Percentiles rank a stretch among this genome's conserved stretches.
phyloP scores from a whole-genome alignment of 2,329 filamentous ascomycete genomes.

The Scedosporium apiospermum region DNA sequence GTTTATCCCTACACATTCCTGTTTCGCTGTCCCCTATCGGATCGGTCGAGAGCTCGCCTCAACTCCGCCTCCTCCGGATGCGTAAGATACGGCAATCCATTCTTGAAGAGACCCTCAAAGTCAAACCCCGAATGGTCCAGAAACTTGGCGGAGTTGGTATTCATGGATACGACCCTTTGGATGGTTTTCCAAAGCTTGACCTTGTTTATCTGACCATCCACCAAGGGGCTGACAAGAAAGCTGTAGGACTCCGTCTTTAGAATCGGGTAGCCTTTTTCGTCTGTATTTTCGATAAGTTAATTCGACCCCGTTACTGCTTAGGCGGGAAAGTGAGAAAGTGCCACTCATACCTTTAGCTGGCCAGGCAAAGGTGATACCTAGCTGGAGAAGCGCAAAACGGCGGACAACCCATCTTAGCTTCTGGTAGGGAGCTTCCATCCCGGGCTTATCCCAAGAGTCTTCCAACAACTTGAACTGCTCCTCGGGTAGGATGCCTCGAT shows the following conservation, averaged over 20 bases:
- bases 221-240: slow-evolving; percentile 20
- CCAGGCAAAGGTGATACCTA: slow-evolving; percentile 25
- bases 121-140: slow-evolving; percentile 17
- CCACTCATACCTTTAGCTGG: not conserved
- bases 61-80: slow-evolving; percentile 1
- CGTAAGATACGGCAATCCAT: slow-evolving; percentile 23
- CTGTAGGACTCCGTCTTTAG: slow-evolving; percentile 20
- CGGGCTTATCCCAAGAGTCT: not conserved
- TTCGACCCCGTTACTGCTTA: not conserved
- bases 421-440: slow-evolving; percentile 15
- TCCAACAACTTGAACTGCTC: slow-evolving; percentile 10
- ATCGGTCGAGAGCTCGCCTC: not conserved
- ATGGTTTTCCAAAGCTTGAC: slow-evolving; percentile 13
- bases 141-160: slow-evolving; percentile 19
- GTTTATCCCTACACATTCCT: not conserved
- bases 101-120: slow-evolving; percentile 14
- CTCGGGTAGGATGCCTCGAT: slow-evolving; percentile 4
- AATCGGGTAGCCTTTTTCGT: not conserved
- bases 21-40: not conserved
- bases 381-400: slow-evolving; percentile 22
- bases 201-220: slow-evolving; percentile 4
- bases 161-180: slow-evolving; percentile 18
- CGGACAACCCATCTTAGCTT: slow-evolving; percentile 18
- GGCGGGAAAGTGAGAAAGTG: not conserved
- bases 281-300: not conserved